Evolutionary conservation across 352 stramenopile genomes (phyloP), one percentile per base, ranked within the genome.

Genomic region (Globisporangium ultimum): DNA sequence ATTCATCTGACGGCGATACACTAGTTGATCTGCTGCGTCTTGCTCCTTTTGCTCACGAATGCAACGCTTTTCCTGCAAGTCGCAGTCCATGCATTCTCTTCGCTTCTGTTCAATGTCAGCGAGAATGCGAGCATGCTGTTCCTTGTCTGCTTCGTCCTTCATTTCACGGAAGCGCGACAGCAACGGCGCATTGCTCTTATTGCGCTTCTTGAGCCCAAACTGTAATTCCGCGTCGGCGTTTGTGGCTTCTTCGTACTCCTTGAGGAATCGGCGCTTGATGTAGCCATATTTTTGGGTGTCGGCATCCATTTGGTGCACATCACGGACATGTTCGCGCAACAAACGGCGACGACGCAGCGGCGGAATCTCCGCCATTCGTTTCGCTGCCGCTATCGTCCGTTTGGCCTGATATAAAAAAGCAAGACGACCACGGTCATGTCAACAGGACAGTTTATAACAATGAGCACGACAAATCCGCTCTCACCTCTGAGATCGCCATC

Each of bases 291-390:
- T 89, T 17, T 61, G 66, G 12, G 73, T 64, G 28, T 93, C 79
- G 0, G 53, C 49, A 50, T 93, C 81, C 78, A 91, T 89, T 34
- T 75, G 59, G 11, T 72, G 72, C 18, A 93, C 71, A 18, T 88
- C 55, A 9, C 47, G 52, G 7, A 91, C 76, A 65, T 91, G 80
- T 40, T 90, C 74, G 0, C 76, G 76, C 9, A 93, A 47, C 40
- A 88, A 51, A 0, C 84, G 79, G 1, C 81, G 71, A 4, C 79
- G 55, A 8, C 71, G 68, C 1, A 93, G 61, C 1, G 76, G 76
- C 22, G 78, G 73, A 32, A 90, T 68, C 59, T 93, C 84, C 1
- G 77, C 73, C 42, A 83, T 78, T 28, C 85, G 71, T 61, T 65
- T 76, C 0, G 70, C 76, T 3, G 68, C 72, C 46, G 61, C 72